Conservation (phyloP, 2,329 filamentous ascomycete genomes). For the Sclerotinia borealis region DNA sequence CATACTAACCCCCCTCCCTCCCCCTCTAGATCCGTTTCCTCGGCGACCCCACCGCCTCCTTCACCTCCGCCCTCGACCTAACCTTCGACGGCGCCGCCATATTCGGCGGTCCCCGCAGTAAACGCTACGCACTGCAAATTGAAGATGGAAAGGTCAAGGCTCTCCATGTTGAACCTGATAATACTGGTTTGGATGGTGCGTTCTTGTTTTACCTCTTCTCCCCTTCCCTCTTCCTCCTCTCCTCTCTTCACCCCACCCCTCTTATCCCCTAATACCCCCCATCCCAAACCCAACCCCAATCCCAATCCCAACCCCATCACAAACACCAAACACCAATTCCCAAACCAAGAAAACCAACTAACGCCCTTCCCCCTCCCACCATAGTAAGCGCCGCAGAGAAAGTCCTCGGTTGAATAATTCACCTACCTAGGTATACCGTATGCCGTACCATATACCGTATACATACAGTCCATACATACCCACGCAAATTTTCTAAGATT, state of each 20-base stretch:
- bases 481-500: too few species aligned
- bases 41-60: conserved; percentile 70
- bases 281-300: too few species aligned
- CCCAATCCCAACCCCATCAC: not conserved
- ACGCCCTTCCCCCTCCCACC: not conserved
- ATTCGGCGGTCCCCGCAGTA: conserved; percentile 77
- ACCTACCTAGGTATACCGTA: too few species aligned
- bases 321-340: not conserved
- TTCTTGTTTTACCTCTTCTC: too few species aligned
- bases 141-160: conserved; percentile 81
- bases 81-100: conserved; percentile 72
- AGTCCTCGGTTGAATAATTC: conserved; percentile 39
- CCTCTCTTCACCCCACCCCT: not conserved
- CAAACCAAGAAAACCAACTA: not conserved
- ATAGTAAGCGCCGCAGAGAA: conserved; percentile 45
- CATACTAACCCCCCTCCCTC: conserved; percentile 8
- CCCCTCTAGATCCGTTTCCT: conserved; percentile 77
- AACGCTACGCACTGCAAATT: conserved; percentile 79
- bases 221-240: not conserved
- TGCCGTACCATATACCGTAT: too few species aligned
- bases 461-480: too few species aligned
- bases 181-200: conserved; percentile 71
- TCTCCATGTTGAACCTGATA: conserved; percentile 80
- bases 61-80: conserved; percentile 79
- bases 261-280: not conserved